Evolutionary conservation across 2,329 filamentous ascomycete species (phyloP).

Genomic region (Fusarium burgessii): DNA sequence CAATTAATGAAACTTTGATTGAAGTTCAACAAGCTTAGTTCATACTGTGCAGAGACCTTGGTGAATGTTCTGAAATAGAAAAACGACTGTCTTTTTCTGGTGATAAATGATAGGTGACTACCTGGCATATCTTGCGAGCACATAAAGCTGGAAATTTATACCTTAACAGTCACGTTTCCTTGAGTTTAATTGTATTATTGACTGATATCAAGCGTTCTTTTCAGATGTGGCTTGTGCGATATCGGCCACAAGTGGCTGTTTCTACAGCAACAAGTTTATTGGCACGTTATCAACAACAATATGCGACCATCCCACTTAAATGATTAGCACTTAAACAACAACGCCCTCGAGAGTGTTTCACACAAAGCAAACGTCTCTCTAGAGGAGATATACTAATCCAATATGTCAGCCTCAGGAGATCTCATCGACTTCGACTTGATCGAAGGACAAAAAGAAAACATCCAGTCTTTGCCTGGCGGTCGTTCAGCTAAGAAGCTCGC

Average conservation of each 20-base stretch:
- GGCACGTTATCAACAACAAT: constrained; percentile 26
- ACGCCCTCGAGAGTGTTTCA: constrained; percentile 26
- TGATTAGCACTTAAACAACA: constrained; percentile 23
- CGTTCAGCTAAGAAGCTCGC: constrained; percentile 91
- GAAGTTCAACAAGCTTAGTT: constrained; percentile 21
- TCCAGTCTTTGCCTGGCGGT: constrained; percentile 88
- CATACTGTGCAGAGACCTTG: background rate
- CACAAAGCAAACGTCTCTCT: constrained; percentile 23
- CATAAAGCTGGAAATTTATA: background rate
- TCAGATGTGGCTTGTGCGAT: background rate
- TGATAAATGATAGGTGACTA: background rate
- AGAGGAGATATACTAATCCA: constrained; percentile 44
- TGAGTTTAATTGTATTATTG: background rate
- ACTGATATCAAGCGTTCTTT: background rate
- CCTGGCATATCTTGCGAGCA: background rate
- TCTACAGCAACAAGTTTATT: constrained; percentile 38
- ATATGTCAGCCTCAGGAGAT: constrained; percentile 64
- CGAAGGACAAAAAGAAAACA: constrained; percentile 97
- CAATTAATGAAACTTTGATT: constrained; percentile 39
- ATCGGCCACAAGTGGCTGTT: constrained; percentile 41
- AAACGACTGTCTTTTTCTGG: background rate
- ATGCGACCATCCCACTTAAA: constrained; percentile 18
- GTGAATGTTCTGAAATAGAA: background rate
- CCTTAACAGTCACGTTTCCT: background rate
- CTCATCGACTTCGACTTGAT: constrained; percentile 88